A percentile compares a stretch with the other conserved stretches of the same genome.
These are phyloP conservation scores for Taxillus chinensis DNA, from an alignment of 164 flowering plant genomes.

Conservation along the genomic window DNA sequence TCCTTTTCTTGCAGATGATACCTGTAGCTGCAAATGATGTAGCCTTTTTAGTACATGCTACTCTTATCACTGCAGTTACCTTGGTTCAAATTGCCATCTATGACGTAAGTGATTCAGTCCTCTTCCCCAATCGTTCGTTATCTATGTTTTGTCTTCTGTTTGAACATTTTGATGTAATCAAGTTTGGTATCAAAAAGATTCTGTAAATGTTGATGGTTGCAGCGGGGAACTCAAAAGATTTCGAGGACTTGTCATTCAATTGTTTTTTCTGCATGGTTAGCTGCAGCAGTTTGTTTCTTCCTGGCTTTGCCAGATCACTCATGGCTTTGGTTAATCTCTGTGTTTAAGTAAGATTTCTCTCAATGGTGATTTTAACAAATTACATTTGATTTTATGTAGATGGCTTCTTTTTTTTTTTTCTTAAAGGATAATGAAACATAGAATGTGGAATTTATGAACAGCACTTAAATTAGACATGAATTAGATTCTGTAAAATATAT, in stretches of 20 bases:
- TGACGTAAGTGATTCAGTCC: conserved; percentile 39
- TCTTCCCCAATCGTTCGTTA: too few species aligned
- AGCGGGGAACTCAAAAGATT: neutral
- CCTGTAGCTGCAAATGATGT: conserved; percentile 95
- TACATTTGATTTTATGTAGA: too few species aligned
- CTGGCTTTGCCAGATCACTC: neutral
- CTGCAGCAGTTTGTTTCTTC: neutral
- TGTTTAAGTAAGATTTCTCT: neutral
- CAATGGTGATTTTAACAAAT: neutral
- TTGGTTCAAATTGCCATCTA: conserved; percentile 67
- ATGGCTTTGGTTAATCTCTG: neutral
- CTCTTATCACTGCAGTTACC: conserved; percentile 57
- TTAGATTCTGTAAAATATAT: too few species aligned
- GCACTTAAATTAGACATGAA: too few species aligned
- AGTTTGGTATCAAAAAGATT: neutral
- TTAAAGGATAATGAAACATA: too few species aligned
- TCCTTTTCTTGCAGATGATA: conserved; percentile 53
- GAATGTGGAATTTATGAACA: too few species aligned
- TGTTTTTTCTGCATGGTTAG: neutral
- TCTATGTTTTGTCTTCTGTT: too few species aligned
- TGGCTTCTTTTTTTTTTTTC: too few species aligned
- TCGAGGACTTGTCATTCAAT: neutral
- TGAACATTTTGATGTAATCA: too few species aligned
- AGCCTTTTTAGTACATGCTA: conserved; percentile 87
- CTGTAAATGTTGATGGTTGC: neutral